Percentiles rank a stretch among this genome's conserved stretches.
phyloP scores from a whole-genome alignment of 345 rosid genomes.

The Moringa oleifera region DNA sequence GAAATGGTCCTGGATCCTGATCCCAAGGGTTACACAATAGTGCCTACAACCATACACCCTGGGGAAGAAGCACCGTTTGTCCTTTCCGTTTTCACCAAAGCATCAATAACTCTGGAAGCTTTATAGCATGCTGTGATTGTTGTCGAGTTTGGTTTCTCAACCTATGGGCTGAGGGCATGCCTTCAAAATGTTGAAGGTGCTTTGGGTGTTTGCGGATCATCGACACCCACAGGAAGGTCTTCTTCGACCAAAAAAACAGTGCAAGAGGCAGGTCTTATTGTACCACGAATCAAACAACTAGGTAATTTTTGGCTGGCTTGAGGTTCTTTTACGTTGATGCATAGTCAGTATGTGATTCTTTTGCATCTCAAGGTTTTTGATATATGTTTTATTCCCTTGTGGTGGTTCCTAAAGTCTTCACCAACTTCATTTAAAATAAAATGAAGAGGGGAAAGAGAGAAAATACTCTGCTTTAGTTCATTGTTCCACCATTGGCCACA shows the following conservation, averaged over 20 bases:
- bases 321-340: no score
- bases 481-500: no score
- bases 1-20: slow-evolving; percentile 99
- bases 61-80: slow-evolving; percentile 99
- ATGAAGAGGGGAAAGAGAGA: no score
- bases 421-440: no score
- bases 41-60: slow-evolving; percentile 97
- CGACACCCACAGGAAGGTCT: slow-evolving; percentile 18
- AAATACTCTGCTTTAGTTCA: no score
- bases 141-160: slow-evolving; percentile 14
- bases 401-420: no score
- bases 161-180: slow-evolving; percentile 22
- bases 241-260: slow-evolving; percentile 12
- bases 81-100: slow-evolving; percentile 93
- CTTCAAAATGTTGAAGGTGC: slow-evolving; percentile 27
- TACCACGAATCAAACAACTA: slow-evolving; percentile 17
- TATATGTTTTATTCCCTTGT: no score
- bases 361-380: no score
- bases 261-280: slow-evolving; percentile 16
- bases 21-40: slow-evolving; percentile 98
- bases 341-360: no score
- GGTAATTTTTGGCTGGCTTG: slow-evolving; percentile 23
- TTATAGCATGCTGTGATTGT: slow-evolving; percentile 34
- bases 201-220: slow-evolving; percentile 33
- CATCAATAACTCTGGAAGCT: slow-evolving; percentile 74